phyloP scores from a whole-genome alignment of 768 basidiomycete genomes.

The Leccinum uliginosum region DNA sequence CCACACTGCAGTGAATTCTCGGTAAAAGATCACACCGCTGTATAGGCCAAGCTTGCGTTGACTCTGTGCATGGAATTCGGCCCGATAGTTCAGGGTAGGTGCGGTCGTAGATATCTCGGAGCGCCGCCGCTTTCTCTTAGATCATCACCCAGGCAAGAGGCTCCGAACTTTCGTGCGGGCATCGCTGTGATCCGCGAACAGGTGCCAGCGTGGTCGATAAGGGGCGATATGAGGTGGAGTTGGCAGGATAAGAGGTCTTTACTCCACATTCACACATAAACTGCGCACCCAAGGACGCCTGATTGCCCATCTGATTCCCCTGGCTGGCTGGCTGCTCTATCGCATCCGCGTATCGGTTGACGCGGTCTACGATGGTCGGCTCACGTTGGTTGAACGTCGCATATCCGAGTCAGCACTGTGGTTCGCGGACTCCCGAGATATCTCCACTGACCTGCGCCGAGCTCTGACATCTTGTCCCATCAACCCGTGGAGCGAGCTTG shows the following conservation, averaged over 20 bases:
- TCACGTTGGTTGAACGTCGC: not conserved
- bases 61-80: not conserved
- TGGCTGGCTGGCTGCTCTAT: not conserved
- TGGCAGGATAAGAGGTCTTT: conserved; percentile 2
- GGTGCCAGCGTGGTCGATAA: not conserved
- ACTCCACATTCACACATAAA: not conserved
- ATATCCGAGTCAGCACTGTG: not conserved
- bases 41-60: not conserved
- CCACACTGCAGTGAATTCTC: conserved; percentile 2
- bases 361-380: not conserved
- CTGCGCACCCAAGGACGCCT: not conserved
- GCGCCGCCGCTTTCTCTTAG: not conserved
- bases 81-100: not conserved
- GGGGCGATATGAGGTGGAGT: not conserved
- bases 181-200: not conserved
- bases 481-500: not conserved
- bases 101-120: not conserved
- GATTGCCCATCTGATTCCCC: not conserved
- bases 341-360: not conserved
- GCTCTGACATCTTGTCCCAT: not conserved
- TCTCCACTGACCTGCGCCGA: not conserved
- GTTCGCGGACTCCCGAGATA: not conserved
- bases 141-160: not conserved
- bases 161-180: not conserved
- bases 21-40: not conserved